A percentile compares a stretch with the other conserved stretches of the same genome.
These are phyloP conservation scores for Capsella rubella DNA, from an alignment of 441 rosid species.

Conservation along the genomic window DNA sequence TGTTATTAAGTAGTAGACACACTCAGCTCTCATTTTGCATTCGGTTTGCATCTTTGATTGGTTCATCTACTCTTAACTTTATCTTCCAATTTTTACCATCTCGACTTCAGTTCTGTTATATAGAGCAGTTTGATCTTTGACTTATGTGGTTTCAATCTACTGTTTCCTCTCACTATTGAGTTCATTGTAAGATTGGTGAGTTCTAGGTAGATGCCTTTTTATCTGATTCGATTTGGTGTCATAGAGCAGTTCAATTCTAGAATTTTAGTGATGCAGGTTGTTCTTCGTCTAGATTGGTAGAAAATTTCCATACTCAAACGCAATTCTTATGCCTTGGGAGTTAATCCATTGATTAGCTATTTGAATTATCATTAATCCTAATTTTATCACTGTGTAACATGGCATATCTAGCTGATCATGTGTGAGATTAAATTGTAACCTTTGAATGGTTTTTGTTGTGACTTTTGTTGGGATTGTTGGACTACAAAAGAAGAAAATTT, in stretches of 20 bases:
- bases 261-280: neutral
- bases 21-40: no score
- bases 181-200: no score
- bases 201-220: no score
- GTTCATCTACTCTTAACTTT: neutral
- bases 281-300: neutral
- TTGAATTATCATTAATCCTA: no score
- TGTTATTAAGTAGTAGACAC: no score
- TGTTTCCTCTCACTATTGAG: neutral
- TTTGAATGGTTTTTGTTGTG: no score
- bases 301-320: neutral
- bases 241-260: neutral
- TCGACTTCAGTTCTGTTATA: neutral
- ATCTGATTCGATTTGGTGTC: neutral
- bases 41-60: neutral
- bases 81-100: neutral
- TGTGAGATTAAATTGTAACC: no score
- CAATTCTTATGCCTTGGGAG: neutral
- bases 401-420: neutral
- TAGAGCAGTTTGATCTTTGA: neutral
- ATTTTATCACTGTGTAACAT: neutral
- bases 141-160: neutral
- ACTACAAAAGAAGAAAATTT: no score
- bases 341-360: neutral
- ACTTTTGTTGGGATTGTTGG: no score